A percentile compares a stretch with the other conserved stretches of the same genome.
Evolutionary conservation across 2,329 filamentous ascomycete species (phyloP).

Genomic region (Graphiopsis chlorocephala): DNA sequence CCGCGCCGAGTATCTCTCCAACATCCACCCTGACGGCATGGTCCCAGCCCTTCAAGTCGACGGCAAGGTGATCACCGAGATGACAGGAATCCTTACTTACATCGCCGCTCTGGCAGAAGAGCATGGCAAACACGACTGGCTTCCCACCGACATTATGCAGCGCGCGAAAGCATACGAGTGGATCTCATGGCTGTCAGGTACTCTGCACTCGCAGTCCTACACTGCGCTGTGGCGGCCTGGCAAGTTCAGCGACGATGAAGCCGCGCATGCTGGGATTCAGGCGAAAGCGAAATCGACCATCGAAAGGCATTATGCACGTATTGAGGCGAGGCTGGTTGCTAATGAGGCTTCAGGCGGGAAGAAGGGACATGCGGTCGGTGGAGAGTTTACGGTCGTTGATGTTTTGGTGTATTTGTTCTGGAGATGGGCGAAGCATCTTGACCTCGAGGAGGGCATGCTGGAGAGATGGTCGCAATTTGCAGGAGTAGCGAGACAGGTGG

Average conservation of each 20-base stretch:
- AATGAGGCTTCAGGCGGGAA: background rate
- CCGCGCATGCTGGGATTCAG: slow-evolving; percentile 21
- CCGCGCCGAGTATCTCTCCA: slow-evolving; percentile 18
- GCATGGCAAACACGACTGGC: slow-evolving; percentile 28
- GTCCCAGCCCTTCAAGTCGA: slow-evolving; percentile 34
- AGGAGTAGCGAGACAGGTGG: background rate
- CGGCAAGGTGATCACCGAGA: slow-evolving; percentile 34
- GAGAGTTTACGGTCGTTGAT: slow-evolving; percentile 36
- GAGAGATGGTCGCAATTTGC: slow-evolving; percentile 5
- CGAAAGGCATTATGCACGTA: slow-evolving; percentile 21
- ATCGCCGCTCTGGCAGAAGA: slow-evolving; percentile 34
- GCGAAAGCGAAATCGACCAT: slow-evolving; percentile 19
- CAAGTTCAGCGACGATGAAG: slow-evolving; percentile 28
- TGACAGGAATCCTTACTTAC: slow-evolving; percentile 33
- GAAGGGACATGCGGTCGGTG: slow-evolving; percentile 30
- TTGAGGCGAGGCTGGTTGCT: slow-evolving; percentile 28
- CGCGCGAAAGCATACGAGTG: slow-evolving; percentile 33
- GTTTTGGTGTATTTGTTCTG: slow-evolving; percentile 35
- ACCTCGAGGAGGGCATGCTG: background rate
- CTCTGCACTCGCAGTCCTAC: slow-evolving; percentile 33
- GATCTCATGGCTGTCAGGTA: slow-evolving; percentile 37
- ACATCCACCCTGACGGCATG: slow-evolving; percentile 35
- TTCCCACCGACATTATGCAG: slow-evolving; percentile 30
- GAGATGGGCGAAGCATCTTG: slow-evolving; percentile 28
- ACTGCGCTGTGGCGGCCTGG: slow-evolving; percentile 28